phyloP scores from a whole-genome alignment of 2,329 filamentous ascomycete genomes.

The Fusarium liriodendri region DNA sequence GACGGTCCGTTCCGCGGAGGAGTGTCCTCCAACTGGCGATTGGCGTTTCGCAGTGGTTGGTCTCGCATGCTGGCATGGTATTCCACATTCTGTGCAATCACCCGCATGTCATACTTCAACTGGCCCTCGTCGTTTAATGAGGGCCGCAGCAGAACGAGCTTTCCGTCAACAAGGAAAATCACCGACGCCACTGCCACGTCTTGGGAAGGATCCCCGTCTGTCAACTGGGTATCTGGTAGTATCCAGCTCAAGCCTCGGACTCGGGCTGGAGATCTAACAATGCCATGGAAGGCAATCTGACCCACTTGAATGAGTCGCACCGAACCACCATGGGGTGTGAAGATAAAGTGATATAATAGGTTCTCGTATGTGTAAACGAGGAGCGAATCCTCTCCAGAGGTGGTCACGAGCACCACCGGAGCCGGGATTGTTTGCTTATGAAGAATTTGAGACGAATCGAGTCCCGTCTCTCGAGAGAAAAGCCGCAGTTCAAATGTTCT shows the following conservation, averaged over 20 bases:
- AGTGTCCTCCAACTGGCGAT: conserved; percentile 39
- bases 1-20: conserved; percentile 43
- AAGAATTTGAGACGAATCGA: conserved; percentile 79
- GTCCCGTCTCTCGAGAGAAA: conserved; percentile 85
- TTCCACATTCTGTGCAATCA: conserved; percentile 95
- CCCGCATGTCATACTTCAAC: conserved; percentile 97
- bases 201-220: conserved; percentile 92
- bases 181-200: conserved; percentile 95
- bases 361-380: conserved; percentile 98
- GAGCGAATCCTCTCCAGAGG: conserved; percentile 92
- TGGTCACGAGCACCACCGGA: conserved; percentile 89
- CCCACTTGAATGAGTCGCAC: conserved; percentile 91
- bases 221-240: conserved; percentile 87
- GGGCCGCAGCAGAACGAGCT: conserved; percentile 91
- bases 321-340: conserved; percentile 75
- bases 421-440: conserved; percentile 83
- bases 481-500: conserved; percentile 88
- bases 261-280: conserved; percentile 90
- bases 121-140: conserved; percentile 84
- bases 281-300: conserved; percentile 96
- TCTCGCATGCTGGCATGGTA: conserved; percentile 95
- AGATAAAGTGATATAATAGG: conserved; percentile 92
- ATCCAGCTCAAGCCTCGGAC: conserved; percentile 97
- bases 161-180: conserved; percentile 96
- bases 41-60: conserved; percentile 64